These are phyloP conservation scores for Aspergillus carlsbadensis DNA, from an alignment of 495 filamentous ascomycete genomes.

Conservation along the genomic window DNA sequence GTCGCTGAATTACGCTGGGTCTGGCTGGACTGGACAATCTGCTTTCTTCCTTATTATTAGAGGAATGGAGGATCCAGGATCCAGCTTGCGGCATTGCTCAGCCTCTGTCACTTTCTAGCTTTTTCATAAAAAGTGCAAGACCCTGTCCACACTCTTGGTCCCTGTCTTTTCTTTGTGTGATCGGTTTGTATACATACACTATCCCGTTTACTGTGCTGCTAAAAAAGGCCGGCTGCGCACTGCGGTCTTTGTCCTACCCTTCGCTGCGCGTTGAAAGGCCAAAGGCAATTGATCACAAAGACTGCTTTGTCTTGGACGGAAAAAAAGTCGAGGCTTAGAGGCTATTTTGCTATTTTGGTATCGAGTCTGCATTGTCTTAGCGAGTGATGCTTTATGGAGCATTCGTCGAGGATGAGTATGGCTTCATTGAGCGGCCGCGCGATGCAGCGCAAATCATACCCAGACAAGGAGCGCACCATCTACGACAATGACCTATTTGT, in stretches of 20 bases:
- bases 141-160: no score
- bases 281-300: background rate
- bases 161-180: background rate
- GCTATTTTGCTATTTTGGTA: no score
- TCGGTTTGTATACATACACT: background rate
- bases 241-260: background rate
- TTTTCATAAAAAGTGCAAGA: no score
- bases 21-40: no score
- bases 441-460: background rate
- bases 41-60: no score
- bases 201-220: background rate
- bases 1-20: no score
- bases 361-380: no score
- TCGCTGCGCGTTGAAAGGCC: background rate
- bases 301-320: background rate
- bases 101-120: background rate
- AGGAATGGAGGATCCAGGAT: no score
- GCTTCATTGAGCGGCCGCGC: background rate
- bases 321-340: no score
- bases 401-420: no score
- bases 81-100: no score
- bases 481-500: conserved; percentile 26
- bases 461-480: background rate
- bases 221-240: background rate
- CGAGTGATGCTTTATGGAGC: no score